A percentile compares a stretch with the other conserved stretches of the same genome.
These are phyloP conservation scores for Phaseolus lunatus DNA, from an alignment of 306 rosid species.

Conservation along the genomic window DNA sequence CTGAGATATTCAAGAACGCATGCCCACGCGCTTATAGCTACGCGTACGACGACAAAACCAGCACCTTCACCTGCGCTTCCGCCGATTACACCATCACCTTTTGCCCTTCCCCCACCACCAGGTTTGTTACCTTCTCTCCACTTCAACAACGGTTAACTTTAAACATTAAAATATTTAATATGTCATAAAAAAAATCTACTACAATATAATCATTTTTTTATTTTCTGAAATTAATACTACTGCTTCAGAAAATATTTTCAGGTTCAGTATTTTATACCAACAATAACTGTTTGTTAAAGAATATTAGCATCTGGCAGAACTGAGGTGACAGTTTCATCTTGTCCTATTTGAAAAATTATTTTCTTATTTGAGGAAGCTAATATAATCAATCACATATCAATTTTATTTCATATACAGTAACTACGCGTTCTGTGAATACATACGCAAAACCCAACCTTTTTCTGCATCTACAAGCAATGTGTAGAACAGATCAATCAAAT, in stretches of 20 bases:
- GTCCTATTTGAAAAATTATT: too few species aligned
- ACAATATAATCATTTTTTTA: too few species aligned
- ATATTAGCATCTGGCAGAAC: constrained; percentile 33
- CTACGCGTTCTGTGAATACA: too few species aligned
- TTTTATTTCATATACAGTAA: too few species aligned
- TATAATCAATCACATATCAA: too few species aligned
- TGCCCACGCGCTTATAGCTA: constrained; percentile 94
- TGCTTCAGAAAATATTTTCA: too few species aligned
- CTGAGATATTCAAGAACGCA: constrained; percentile 72
- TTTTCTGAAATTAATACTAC: too few species aligned
- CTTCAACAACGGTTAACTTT: too few species aligned
- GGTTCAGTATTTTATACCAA: neutral
- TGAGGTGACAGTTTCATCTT: neutral
- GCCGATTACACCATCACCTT: constrained; percentile 78
- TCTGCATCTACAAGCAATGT: constrained; percentile 40
- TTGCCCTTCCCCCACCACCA: constrained; percentile 71
- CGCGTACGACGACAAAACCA: constrained; percentile 82
- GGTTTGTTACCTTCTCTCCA: constrained; percentile 45
- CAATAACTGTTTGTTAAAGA: neutral
- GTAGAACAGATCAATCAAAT: neutral
- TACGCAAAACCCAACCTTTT: constrained; percentile 5
- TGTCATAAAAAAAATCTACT: too few species aligned
- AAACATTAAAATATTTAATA: too few species aligned
- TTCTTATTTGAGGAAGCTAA: too few species aligned
- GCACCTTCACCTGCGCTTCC: constrained; percentile 79